These are phyloP conservation scores for Quercus parvula DNA, from an alignment of 306 rosid species.

Conservation along the genomic window DNA sequence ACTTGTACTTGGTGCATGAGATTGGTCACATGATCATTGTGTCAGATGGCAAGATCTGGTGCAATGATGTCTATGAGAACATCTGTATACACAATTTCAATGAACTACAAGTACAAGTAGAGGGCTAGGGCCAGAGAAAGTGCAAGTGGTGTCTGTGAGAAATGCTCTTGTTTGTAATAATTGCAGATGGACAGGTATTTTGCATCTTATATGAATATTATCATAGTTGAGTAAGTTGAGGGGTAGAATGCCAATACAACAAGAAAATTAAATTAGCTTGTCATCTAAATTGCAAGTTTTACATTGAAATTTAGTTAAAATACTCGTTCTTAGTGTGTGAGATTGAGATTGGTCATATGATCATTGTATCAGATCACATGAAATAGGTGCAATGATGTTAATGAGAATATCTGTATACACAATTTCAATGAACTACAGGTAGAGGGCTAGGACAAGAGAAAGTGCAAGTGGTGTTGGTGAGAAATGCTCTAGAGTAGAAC, in stretches of 20 bases:
- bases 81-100: neutral
- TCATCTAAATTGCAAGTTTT: neutral
- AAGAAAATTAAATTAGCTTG: neutral
- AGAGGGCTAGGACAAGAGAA: neutral
- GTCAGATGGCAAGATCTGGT: neutral
- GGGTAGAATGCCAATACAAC: neutral
- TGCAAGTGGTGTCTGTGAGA: neutral
- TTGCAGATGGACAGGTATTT: conserved; percentile 97
- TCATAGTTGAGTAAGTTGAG: conserved; percentile 6
- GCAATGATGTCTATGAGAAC: too few relatives aligned
- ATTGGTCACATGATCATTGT: neutral
- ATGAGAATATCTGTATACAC: too few relatives aligned
- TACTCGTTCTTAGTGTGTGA: conserved; percentile 1
- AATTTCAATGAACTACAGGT: neutral
- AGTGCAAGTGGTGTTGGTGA: neutral
- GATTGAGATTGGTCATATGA: neutral
- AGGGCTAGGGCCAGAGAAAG: neutral
- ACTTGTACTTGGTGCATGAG: conserved; percentile 9
- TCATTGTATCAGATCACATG: neutral
- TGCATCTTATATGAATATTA: neutral
- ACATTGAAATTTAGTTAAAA: neutral
- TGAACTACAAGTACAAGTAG: neutral
- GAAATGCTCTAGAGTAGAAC: neutral
- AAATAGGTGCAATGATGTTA: neutral
- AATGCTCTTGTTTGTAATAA: conserved; percentile 22